Evolutionary conservation across 1,284 basidiomycete genomes (phyloP), one percentile per base, ranked within the genome.

Genomic region (Microbotryum violaceum): DNA sequence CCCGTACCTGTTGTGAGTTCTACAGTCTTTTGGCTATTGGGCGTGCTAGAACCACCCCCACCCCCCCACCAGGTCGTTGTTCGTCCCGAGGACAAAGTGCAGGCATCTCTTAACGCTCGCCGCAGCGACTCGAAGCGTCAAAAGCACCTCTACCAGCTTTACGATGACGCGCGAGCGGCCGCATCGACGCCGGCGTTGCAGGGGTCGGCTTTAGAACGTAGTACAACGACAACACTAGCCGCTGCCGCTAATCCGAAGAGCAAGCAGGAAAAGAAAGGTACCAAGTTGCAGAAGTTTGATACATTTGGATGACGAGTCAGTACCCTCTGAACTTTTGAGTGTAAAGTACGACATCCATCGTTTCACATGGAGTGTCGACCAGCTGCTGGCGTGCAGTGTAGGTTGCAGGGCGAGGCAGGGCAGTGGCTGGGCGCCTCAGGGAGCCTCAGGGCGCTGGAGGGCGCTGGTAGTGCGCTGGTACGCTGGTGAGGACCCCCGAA

Each of bases 51-150:
- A 29, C 42, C 2, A 25, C 27, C 27, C 27, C 3, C 27, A n/a
- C 12, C 48, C 25, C 21, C 20, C 18, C 37, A 14, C 16, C 88
- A 93, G 67, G 89, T 96, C 65, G 91, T 94, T 60, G 89, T 94
- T 46, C 81, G 78, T 18, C 70, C 71, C 1, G 66, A 67, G 20
- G 60, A 61, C 58, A 72, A 71, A 54, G 70, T 72, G 1, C 61
- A 64, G 8, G 67, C 68, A 54, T 62, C 56, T 7, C 61, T 68
- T 37, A 60, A 57, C 10, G 57, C 60, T 44, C 37, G 62, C 57
- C 57, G 47, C 57, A 61, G 6, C 65, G 69, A 25, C 58, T 67
- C 27, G 49, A 63, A 54, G 64, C 65, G 54, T 7, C 37, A 45
- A 27, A 66, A 66, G 46, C 61, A 63, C 49, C 60, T 57, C 20